Base-by-base conservation (phyloP, 306 rosid genomes). In the Dicorynia guianensis region DNA sequence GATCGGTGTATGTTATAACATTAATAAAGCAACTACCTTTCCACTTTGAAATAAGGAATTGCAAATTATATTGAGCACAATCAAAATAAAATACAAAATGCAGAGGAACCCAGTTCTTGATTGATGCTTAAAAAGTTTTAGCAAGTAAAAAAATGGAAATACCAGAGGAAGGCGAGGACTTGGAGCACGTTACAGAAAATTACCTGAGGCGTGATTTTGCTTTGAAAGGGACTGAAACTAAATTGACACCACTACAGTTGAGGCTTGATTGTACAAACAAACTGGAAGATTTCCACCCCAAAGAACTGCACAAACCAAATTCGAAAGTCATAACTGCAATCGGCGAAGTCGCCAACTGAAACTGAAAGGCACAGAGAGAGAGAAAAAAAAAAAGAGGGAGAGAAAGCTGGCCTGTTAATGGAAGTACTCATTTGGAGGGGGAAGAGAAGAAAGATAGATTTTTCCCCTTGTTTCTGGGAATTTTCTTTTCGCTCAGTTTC, bases 241-340 rank as follows among this genome's bases (percentile, higher is more conserved):
- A 46, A 54, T 64, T 73, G 71, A 79, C 76, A 15, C 20, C 53
- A 74, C 71, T 47, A 34, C 72, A 58, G 15, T 49, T 77, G 4
- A 63, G 63, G 19, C 77, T 79, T 0, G 80, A 72, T 48, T 65
- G 92, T n/a, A 58, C 14, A 9, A 89, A 88, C 18, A 87, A 86
- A 63, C 83, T 84, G 5, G 88, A 90, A 49, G 85, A 80, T 53
- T 82, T 91, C 94, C 93, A 91, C 39, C 87, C 93, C 57, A 91
- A 64, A 75, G 63, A 81, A 83, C 88, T 83, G 90, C 46, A 61
- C 1, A 66, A 35, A 67, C 61, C 19, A 68, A 83, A 66, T 64
- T 34, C 17, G 17, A 8, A 9, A 63, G 43, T 76, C 30, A 79
- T 33, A 36, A 71, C 14, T 60, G 30, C 10, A 82, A 74, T 13